Percentiles rank a stretch among this genome's conserved stretches.
These are phyloP conservation scores for Eudorina sp. DNA, from an alignment of 139 green algal genomes.

Conservation along the genomic window DNA sequence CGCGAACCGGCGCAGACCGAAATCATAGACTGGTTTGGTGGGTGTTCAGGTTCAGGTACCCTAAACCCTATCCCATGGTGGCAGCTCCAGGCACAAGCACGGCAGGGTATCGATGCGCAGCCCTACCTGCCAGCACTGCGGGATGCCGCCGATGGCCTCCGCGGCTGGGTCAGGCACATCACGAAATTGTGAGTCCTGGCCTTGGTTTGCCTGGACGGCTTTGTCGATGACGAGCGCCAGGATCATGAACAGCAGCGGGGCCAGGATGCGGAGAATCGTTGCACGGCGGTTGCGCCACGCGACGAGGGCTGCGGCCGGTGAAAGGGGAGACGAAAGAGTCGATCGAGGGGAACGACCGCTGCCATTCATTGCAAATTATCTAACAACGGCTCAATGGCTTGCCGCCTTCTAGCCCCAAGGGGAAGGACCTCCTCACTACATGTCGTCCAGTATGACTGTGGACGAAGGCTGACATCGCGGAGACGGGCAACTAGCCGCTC, in stretches of 20 bases:
- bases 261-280: slow-evolving; percentile 83
- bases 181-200: background rate
- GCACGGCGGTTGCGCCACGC: slow-evolving; percentile 84
- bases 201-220: slow-evolving; percentile 58
- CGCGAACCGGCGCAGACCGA: no score
- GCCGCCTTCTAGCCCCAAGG: no score
- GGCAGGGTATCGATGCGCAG: background rate
- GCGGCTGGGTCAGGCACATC: slow-evolving; percentile 16
- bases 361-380: no score
- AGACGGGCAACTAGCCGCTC: no score
- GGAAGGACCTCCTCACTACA: no score
- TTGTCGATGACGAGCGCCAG: slow-evolving; percentile 83
- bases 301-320: slow-evolving; percentile 60
- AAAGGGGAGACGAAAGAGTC: background rate
- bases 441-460: no score
- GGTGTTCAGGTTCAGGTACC: no score
- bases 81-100: background rate
- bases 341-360: no score
- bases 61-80: no score
- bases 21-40: no score
- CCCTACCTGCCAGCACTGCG: slow-evolving; percentile 21
- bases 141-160: slow-evolving; percentile 42
- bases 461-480: no score
- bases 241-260: slow-evolving; percentile 92
- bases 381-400: no score